Base-by-base conservation (phyloP, 768 basidiomycete species). In the Trametes gibbosa region DNA sequence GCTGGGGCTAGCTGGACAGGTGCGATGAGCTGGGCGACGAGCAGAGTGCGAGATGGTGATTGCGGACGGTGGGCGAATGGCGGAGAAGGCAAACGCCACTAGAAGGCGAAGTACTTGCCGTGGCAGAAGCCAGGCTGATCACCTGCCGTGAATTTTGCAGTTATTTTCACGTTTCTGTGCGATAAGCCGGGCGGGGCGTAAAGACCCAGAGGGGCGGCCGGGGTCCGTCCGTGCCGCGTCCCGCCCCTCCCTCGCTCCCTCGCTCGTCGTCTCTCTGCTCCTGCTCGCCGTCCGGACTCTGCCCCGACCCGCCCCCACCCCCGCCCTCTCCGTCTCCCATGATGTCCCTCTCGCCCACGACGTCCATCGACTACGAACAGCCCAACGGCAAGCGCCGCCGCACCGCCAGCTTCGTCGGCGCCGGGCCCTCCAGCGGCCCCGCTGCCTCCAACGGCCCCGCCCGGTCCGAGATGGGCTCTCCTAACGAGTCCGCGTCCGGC, bases 291-390 rank as follows among this genome's bases (percentile, higher is more conserved):
- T 19, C 43, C 43, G 42, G 55, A 41, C 34, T n/a, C n/a, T n/a
- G n/a, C n/a, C n/a, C n/a, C n/a, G n/a, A n/a, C n/a, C n/a, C 46
- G 48, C 21, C 58, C 49, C 37, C 58, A 13, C 45, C 19, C 37
- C 37, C 53, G 16, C 43, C 55, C 34, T 37, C 56, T 21, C 37
- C 55, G 48, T 51, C 63, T 23, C 57, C 62, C 57, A 62, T 55
- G 59, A 69, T 69, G 68, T 69, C 68, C 40, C 65, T 69, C 37
- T 69, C 68, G 60, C 68, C 68, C 32, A 57, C 66, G 12, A 62
- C 65, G 48, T 69, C 68, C 34, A 63, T 48, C 63, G 64, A 67
- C 47, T 66, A 68, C 68, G 66, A 67, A 37, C 63, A 53, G 35
- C 50, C 66, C 23, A 50, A 62, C 37, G 59, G 59, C n/a, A 69